Base-by-base conservation (phyloP, 257 asterid species). In the Salvia rosmarinus region DNA sequence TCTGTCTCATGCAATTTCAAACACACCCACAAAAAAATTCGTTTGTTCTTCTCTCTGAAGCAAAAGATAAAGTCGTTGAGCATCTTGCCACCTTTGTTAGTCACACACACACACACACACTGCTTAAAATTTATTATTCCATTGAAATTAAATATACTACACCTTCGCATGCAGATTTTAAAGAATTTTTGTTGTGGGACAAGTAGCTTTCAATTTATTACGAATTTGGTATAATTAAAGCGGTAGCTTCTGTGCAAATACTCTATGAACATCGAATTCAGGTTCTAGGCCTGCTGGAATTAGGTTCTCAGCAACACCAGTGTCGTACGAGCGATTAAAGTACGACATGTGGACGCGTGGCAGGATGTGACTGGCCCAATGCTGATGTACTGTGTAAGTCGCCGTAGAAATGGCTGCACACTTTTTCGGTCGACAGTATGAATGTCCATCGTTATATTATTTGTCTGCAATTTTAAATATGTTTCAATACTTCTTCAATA, bases 61-160 rank as follows among this genome's bases (percentile, higher is more conserved):
- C 43, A 80, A 90, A 86, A 85, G 90, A 78, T 80, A 88, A 88
- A 88, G 92, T 51, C 72, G 67, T 63, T 76, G 63, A 79, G 95
- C 86, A 83, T 83, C 87, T 78, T 28, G 76, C 76, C 84, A 64
- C 64, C 81, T 75, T 80, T 83, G 43, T 71, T 77, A 70, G 39
- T 63, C n/a, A n/a, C n/a, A n/a, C n/a, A n/a, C 81, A 20, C 68
- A 68, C 32, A 70, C 32, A 62, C 81, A 20, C 68, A 72, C 17
- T 55, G 64, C 25, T 51, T 43, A 40, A 19, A n/a, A 43, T 40
- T 67, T 65, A 73, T 71, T 39, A 34, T 64, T 59, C 44, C 47
- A 64, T 61, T 19, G n/a, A 70, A 23, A 9, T 39, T 51, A 35
- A 19, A 25, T 62, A 34, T 64, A 32, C 62, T 64, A 56, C 12